Base-by-base conservation (phyloP, 352 stramenopile genomes). In the Phytophthora sojae region DNA sequence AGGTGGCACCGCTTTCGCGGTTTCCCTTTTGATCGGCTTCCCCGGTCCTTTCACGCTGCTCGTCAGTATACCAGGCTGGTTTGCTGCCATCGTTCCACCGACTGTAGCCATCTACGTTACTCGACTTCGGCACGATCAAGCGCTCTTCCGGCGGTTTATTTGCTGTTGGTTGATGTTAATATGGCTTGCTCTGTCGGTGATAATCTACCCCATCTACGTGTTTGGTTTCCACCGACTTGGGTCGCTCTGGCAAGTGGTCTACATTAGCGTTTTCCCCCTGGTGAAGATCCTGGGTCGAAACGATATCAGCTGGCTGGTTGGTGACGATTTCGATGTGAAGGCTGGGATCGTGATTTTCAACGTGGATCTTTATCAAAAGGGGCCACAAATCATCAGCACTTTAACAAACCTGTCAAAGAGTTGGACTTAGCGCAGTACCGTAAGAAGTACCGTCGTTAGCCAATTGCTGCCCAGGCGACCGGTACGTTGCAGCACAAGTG, bases 1-100 rank as follows among this genome's bases (percentile, higher is more conserved):
- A 11, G 35, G 32, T 23, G 60, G 23, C 2, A 53, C 23, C 21
- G 60, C 50, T 11, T 59, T 60, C 14, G 19, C 29, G 6, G 15
- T 59, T 49, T 60, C 60, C 9, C 4, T 67, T 44, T 15, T 53
- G 3, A 47, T 47, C 17, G 49, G 49, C 4, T 67, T 67, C 21
- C 45, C 50, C 60, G 1, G 60, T 67, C n/a, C 47, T 25, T 53
- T 29, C 47, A 53, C 47, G 19, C 8, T 53, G 47, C 47, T 53
- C 47, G 19, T 30, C 21, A 53, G 47, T 53, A 29, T 29, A 29
- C 47, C 47, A 3, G 21, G n/a, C 0, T 53, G 47, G 47, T 29
- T 53, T 29, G n/a, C 9, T 17, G 47, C 9, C 15, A 53, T 53
- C 3, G 21, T 53, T 7, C 47, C 47, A 26, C 47, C 19, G 6